Evolutionary conservation across 495 filamentous ascomycete genomes (phyloP), one percentile per base, ranked within the genome.

Genomic region (Penicillium atrosanguineum): DNA sequence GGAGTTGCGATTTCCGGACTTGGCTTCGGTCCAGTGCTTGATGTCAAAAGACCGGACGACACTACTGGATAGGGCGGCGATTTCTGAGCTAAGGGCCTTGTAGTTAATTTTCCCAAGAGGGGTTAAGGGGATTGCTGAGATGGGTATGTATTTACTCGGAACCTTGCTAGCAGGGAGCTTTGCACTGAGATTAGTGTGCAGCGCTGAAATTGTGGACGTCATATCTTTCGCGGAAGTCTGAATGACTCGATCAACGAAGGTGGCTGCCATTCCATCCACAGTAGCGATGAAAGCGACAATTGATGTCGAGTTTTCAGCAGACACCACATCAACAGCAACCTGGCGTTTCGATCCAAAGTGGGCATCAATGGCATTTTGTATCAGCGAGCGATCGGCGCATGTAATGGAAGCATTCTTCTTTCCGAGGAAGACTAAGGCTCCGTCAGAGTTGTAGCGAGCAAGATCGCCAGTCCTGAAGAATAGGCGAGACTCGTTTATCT

Each of bases 121-220:
- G 7, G 77, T 68, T 3, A 82, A 61, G 0, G 84, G 85, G 53
- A 86, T 70, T 18, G 71, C 60, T 12, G 68, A 63, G 4, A 86
- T 65, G 2, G 82, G 82, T 37, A 88, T 76, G 23, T 82, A 86
- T 3, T 76, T 71, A 20, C 76, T 73, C 12, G 85, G 85, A 9
- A 86, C 71, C 78, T 85, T 86, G 60, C 78, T 81, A 21, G 47
- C 45, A 14, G 76, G 67, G 16, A 74, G 54, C 3, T 46, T 45
- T 25, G 51, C 61, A 1, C 52, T 54, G 19, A 79, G 52, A 40
- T 67, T 42, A 4, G 53, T 44, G 42, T 72, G 55, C 9, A 73
- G 15, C 28, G 53, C 52, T 0, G 50, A 31, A 29, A 59, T 49
- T 6, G 53, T 45, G 2, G 56, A 25, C 23, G 63, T 63, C 37